Percentiles rank a stretch among this genome's conserved stretches.
Conservation (phyloP, 345 rosid genomes). For the Dovyalis caffra region DNA sequence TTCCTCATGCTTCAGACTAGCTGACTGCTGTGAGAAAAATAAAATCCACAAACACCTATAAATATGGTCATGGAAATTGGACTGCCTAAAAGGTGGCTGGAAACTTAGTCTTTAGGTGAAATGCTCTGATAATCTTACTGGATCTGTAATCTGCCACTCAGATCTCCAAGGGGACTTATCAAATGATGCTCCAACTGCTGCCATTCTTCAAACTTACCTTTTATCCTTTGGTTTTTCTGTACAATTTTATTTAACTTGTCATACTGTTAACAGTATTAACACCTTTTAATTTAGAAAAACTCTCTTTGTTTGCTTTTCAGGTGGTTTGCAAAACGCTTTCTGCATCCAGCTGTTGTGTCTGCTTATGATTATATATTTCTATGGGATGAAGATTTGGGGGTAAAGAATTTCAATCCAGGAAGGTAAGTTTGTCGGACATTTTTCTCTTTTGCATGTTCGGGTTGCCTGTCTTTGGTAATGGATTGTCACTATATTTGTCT, state of each 20-base stretch:
- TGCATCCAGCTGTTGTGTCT: conserved; percentile 86
- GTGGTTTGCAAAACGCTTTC: conserved; percentile 99
- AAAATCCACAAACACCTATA: background rate
- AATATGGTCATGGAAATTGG: background rate
- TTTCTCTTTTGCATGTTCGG: background rate
- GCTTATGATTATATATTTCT: conserved; percentile 86
- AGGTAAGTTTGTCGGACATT: conserved; percentile 40
- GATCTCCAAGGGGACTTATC: background rate
- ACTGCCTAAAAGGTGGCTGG: conserved; percentile 1
- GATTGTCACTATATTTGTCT: background rate
- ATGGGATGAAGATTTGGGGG: conserved; percentile 99
- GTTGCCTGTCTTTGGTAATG: background rate
- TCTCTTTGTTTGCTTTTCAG: conserved; percentile 35
- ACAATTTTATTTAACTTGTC: background rate
- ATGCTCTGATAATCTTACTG: conserved; percentile 2
- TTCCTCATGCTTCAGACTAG: background rate
- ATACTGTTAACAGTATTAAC: background rate
- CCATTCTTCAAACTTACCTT: background rate
- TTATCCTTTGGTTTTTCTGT: background rate
- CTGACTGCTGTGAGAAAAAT: background rate
- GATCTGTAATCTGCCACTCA: conserved; percentile 1
- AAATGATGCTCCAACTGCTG: background rate
- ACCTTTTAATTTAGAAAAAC: background rate
- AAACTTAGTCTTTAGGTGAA: background rate
- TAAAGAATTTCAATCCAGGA: conserved; percentile 68